Percentiles rank a stretch among this genome's conserved stretches.
These are phyloP conservation scores for Mycena latifolia DNA, from an alignment of 768 basidiomycete species.

Conservation along the genomic window DNA sequence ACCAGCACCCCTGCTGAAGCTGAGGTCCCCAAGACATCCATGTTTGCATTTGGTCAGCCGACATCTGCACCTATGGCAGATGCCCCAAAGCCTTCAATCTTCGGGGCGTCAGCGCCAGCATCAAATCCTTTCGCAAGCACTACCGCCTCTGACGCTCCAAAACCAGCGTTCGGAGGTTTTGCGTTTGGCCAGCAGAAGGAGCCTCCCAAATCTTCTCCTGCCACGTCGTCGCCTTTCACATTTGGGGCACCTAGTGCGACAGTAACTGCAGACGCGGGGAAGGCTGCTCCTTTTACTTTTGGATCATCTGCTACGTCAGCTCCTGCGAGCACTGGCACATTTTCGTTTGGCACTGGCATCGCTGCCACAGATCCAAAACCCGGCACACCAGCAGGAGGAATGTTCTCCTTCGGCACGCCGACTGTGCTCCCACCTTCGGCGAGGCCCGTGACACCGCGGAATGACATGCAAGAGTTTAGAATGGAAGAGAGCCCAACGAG, in stretches of 20 bases:
- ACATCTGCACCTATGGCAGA: constrained; percentile 29
- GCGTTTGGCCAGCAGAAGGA: constrained; percentile 31
- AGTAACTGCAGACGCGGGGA: constrained; percentile 48
- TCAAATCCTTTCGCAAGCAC: constrained; percentile 31
- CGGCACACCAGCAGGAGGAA: constrained; percentile 55
- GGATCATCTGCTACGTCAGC: constrained; percentile 43
- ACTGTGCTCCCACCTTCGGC: constrained; percentile 46
- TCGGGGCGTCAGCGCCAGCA: constrained; percentile 32
- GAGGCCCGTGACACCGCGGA: constrained; percentile 73
- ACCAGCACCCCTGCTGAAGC: constrained; percentile 37
- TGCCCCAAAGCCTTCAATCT: constrained; percentile 36
- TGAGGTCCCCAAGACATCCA: constrained; percentile 44
- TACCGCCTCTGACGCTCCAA: constrained; percentile 49
- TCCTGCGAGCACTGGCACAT: constrained; percentile 39
- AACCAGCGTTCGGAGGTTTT: constrained; percentile 53
- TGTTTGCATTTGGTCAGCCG: constrained; percentile 49
- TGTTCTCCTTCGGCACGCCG: constrained; percentile 66
- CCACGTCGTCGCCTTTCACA: constrained; percentile 51
- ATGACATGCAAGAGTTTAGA: constrained; percentile 72
- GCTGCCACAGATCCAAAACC: constrained; percentile 51
- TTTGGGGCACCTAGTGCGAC: constrained; percentile 57
- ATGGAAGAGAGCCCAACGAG: constrained; percentile 89
- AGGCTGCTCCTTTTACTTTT: constrained; percentile 52
- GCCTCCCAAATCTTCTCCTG: constrained; percentile 31
- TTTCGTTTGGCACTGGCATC: constrained; percentile 62